Evolutionary conservation across 495 filamentous ascomycete genomes (phyloP).

Genomic region (Monascus purpureus): DNA sequence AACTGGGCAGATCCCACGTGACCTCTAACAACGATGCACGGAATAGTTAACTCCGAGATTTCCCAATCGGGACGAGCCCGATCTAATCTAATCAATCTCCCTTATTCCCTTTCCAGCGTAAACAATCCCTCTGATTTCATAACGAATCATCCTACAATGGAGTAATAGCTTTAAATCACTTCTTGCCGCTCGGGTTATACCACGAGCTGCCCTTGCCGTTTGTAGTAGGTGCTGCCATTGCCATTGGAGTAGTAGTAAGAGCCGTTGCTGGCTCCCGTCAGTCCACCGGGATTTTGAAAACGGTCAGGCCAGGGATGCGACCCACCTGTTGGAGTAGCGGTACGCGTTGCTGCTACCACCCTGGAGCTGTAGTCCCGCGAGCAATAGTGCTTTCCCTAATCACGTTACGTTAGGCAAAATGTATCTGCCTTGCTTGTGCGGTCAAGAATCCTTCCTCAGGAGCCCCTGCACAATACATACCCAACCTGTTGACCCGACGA

Average conservation of each 20-base stretch:
- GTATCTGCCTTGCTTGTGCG: not conserved
- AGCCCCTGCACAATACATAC: slow-evolving; percentile 7
- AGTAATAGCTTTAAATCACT: too few species aligned
- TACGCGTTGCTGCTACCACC: slow-evolving; percentile 18
- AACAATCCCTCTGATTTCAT: too few species aligned
- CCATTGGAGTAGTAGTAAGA: slow-evolving; percentile 41
- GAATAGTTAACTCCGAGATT: too few species aligned
- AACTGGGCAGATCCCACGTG: too few species aligned
- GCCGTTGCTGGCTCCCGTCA: slow-evolving; percentile 23
- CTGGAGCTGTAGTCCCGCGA: slow-evolving; percentile 31
- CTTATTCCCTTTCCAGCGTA: too few species aligned
- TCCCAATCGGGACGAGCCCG: too few species aligned
- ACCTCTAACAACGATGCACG: too few species aligned
- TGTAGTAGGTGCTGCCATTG: slow-evolving; percentile 38
- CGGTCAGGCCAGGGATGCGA: not conserved
- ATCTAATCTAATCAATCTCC: too few species aligned
- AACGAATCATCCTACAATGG: too few species aligned
- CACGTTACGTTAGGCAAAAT: not conserved
- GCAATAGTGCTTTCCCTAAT: slow-evolving; percentile 38
- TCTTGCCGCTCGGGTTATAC: not conserved
- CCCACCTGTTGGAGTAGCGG: slow-evolving; percentile 36
- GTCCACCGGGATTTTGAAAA: not conserved
- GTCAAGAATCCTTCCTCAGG: not conserved
- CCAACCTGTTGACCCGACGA: slow-evolving; percentile 32
- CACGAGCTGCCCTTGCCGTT: slow-evolving; percentile 24